Percentiles rank a stretch among this genome's conserved stretches.
Conservation (phyloP, 352 stramenopile species). For the Globisporangium camurandrum region DNA sequence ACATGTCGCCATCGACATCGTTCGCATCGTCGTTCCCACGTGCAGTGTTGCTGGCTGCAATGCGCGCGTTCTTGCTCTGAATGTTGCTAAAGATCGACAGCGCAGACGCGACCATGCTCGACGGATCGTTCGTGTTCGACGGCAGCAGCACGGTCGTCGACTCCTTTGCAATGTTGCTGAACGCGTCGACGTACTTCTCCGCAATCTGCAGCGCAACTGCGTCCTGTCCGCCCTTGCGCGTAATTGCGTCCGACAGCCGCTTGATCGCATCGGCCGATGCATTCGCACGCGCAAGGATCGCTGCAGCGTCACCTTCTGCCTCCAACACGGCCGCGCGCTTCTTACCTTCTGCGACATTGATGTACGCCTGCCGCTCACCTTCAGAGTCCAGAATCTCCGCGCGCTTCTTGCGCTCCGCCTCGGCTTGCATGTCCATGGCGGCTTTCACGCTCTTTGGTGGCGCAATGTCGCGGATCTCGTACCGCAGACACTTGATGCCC, state of each 20-base stretch:
- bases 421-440: constrained; percentile 91
- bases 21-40: constrained; percentile 16
- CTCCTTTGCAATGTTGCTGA: constrained; percentile 87
- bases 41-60: constrained; percentile 5
- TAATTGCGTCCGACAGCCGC: constrained; percentile 65
- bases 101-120: constrained; percentile 85
- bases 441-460: constrained; percentile 81
- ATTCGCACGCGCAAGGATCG: constrained; percentile 74
- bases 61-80: constrained; percentile 62
- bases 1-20: constrained; percentile 15
- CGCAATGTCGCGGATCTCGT: constrained; percentile 89
- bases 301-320: constrained; percentile 78
- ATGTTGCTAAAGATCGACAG: constrained; percentile 86
- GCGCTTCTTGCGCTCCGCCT: constrained; percentile 88
- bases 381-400: constrained; percentile 90
- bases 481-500: constrained; percentile 88
- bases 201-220: constrained; percentile 82
- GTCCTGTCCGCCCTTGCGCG: constrained; percentile 57
- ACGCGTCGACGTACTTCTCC: constrained; percentile 90
- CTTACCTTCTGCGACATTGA: constrained; percentile 89
- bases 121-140: constrained; percentile 75
- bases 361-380: constrained; percentile 82
- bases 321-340: constrained; percentile 83
- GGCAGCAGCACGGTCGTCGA: constrained; percentile 82
- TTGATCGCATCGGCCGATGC: constrained; percentile 80